A percentile compares a stretch with the other conserved stretches of the same genome.
phyloP scores from a whole-genome alignment of 805 yeast species.

The Nakazawaea laoshanensis region DNA sequence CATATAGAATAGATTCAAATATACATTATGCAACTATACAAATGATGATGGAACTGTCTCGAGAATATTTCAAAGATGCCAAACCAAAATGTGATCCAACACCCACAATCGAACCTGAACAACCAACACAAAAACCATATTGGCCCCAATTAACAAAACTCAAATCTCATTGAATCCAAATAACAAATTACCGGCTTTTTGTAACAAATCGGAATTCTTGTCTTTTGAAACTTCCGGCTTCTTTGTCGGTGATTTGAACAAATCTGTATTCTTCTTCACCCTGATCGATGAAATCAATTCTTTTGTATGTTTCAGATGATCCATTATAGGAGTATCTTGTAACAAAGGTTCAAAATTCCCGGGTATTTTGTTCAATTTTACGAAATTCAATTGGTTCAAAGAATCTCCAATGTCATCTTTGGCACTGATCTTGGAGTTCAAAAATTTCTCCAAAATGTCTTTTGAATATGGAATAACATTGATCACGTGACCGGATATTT shows the following conservation, averaged over 20 bases:
- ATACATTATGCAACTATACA: conserved; percentile 9
- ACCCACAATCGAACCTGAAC: not conserved
- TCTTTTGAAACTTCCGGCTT: conserved; percentile 5
- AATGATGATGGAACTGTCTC: conserved; percentile 9
- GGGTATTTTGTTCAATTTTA: conserved; percentile 6
- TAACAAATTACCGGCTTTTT: conserved; percentile 7
- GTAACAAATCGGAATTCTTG: not conserved
- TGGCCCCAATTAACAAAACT: conserved; percentile 10
- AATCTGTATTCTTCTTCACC: conserved; percentile 32
- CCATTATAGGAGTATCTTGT: conserved; percentile 10
- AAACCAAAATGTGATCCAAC: not conserved
- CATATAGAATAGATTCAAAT: conserved; percentile 6
- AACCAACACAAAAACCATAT: conserved; percentile 5
- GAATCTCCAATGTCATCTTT: conserved; percentile 42
- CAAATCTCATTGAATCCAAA: conserved; percentile 8
- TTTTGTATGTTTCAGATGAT: conserved; percentile 11
- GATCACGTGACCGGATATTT: conserved; percentile 34
- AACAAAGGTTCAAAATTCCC: conserved; percentile 5
- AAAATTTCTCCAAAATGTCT: conserved; percentile 50
- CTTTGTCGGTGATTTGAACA: conserved; percentile 21
- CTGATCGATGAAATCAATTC: conserved; percentile 16
- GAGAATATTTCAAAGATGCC: not conserved
- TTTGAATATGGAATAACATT: conserved; percentile 58
- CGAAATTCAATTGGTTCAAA: conserved; percentile 10
- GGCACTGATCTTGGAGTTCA: conserved; percentile 31